Base-by-base conservation (phyloP, 331 rosid species). In the Spiraea crenata region DNA sequence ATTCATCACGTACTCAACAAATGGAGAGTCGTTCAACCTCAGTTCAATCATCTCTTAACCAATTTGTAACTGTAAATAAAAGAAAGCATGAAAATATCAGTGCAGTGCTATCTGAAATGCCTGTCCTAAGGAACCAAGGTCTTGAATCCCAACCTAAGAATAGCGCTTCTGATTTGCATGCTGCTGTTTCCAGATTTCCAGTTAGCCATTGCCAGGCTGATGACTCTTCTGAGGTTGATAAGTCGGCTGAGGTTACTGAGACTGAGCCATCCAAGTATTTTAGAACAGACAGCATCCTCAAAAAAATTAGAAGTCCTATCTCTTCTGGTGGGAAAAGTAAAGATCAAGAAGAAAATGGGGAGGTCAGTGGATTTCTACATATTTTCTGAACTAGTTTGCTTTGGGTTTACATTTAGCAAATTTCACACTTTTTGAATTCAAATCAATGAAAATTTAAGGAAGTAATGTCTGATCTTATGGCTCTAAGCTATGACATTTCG, bases 31-130 rank as follows among this genome's bases (percentile, higher is more conserved):
- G 56, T 75, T 71, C 90, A 70, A 87, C 79, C 69, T 64, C 51
- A 77, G 84, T 89, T 72, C 99, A 93, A 81, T 85, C 95, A 51
- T 87, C 92, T 25, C 90, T 93, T 57, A 76, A 81, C 75, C 85
- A 83, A 54, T 93, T 91, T 86, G 87, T 90, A 37, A 69, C 80
- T 51, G 87, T 77, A 65, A 85, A 74, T 82, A 93, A 93, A 85
- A 89, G 97, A 86, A 91, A 83, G 80, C 83, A 67, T 47, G 99
- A 86, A 67, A 70, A 63, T 67, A 70, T 77, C 63, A 78, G 73
- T 74, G 45, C 84, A 69, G 44, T 89, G 58, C 77, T 93, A 82
- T 89, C 99, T 78, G 99, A 91, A 81, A 83, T 91, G 79, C 96
- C 97, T 34, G 71, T 93, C 71, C 88, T 89, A n/a, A 89, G 97